These are phyloP conservation scores for Fusarium sp. DNA, from an alignment of 2,329 filamentous ascomycete species.

Conservation along the genomic window DNA sequence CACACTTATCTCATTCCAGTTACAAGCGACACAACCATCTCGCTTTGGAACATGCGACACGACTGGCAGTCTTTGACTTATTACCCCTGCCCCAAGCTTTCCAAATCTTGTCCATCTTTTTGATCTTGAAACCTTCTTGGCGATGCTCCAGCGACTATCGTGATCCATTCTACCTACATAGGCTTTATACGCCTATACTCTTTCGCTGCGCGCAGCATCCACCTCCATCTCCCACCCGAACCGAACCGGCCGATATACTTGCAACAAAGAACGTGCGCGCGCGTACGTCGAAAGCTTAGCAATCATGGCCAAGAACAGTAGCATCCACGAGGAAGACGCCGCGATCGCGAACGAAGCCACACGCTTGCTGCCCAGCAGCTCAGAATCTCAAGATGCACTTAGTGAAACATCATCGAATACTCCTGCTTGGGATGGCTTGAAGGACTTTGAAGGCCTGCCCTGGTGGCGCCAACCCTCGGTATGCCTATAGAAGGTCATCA, in stretches of 20 bases:
- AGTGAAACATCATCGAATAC: slow-evolving; percentile 32
- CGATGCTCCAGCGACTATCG: slow-evolving; percentile 26
- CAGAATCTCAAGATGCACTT: slow-evolving; percentile 17
- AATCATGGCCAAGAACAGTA: slow-evolving; percentile 25
- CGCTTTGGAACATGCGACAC: slow-evolving; percentile 26
- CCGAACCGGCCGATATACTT: slow-evolving; percentile 1
- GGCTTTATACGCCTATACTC: slow-evolving; percentile 20
- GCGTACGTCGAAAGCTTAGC: not conserved
- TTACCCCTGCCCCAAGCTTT: not conserved
- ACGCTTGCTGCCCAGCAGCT: slow-evolving; percentile 52
- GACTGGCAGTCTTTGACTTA: not conserved
- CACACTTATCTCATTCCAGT: slow-evolving; percentile 40
- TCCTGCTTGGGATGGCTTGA: slow-evolving; percentile 59
- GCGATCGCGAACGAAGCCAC: slow-evolving; percentile 50
- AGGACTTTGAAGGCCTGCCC: slow-evolving; percentile 70
- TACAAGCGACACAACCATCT: slow-evolving; percentile 21
- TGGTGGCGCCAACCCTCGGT: slow-evolving; percentile 74
- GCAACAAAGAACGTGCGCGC: not conserved
- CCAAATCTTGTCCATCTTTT: slow-evolving; percentile 7
- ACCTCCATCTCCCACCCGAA: not conserved
- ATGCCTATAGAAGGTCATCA: slow-evolving; percentile 43
- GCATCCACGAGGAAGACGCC: slow-evolving; percentile 11
- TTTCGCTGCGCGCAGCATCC: slow-evolving; percentile 20
- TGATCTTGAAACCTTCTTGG: slow-evolving; percentile 10
- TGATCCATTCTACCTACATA: slow-evolving; percentile 13